These are phyloP conservation scores for Tolypocladium capitatum DNA, from an alignment of 2,329 filamentous ascomycete genomes.

Conservation along the genomic window DNA sequence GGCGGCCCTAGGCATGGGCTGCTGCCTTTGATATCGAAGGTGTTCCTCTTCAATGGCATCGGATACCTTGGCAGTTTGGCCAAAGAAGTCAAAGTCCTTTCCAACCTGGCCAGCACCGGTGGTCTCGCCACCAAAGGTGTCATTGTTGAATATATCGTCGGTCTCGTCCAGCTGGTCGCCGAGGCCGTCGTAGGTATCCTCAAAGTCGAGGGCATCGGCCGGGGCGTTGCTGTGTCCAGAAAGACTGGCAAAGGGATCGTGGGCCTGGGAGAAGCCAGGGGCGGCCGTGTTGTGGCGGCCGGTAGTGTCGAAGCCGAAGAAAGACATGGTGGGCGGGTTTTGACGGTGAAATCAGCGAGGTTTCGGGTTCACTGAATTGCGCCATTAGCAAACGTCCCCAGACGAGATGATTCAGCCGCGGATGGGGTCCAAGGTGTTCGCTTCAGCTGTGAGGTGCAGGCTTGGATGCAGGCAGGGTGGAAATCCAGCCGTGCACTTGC, in stretches of 20 bases:
- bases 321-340: constrained; percentile 53
- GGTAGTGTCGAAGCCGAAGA: constrained; percentile 75
- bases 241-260: constrained; percentile 81
- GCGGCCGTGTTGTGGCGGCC: constrained; percentile 49
- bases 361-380: neutral
- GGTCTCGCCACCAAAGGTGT: constrained; percentile 58
- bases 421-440: neutral
- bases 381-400: neutral
- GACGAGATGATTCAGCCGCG: neutral
- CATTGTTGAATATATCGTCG: constrained; percentile 90
- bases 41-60: constrained; percentile 86
- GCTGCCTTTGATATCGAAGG: constrained; percentile 64
- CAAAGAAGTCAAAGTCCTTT: constrained; percentile 96
- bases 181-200: constrained; percentile 93
- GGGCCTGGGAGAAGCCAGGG: constrained; percentile 67
- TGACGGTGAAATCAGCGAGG: neutral
- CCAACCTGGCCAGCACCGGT: constrained; percentile 45
- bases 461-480: neutral
- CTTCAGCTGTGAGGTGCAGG: neutral
- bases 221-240: constrained; percentile 49
- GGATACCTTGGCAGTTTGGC: constrained; percentile 76
- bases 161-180: constrained; percentile 84
- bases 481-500: neutral
- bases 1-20: constrained; percentile 36
- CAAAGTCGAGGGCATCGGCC: constrained; percentile 59